Conservation (phyloP, 1,139 yeast genomes). For the Geotrichum candidum region DNA sequence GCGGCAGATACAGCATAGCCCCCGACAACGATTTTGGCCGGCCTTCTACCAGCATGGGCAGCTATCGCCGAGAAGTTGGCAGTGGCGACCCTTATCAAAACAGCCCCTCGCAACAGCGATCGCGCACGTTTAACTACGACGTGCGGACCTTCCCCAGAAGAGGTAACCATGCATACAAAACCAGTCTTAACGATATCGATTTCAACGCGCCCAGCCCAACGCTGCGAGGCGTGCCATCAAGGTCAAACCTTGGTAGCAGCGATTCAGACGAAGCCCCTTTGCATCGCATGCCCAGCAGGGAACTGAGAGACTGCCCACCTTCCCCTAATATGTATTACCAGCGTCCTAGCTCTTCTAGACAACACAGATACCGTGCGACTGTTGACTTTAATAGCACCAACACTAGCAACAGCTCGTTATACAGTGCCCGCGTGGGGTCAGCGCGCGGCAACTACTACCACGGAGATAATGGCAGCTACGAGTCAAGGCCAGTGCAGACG, state of each 20-base stretch:
- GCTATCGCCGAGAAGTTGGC: neutral
- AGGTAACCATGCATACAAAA: neutral
- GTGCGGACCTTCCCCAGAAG: neutral
- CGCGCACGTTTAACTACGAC: neutral
- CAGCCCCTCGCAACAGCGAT: neutral
- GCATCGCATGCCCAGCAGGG: neutral
- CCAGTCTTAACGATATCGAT: neutral
- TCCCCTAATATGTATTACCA: neutral
- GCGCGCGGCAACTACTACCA: neutral
- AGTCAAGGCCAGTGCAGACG: neutral
- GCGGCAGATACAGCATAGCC: neutral
- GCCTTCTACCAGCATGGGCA: neutral
- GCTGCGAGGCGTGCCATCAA: neutral
- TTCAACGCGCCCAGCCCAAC: neutral
- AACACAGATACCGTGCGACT: neutral
- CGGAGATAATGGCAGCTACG: neutral
- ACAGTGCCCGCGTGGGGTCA: neutral
- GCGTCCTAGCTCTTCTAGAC: neutral
- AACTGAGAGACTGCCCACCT: neutral
- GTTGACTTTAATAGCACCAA: neutral
- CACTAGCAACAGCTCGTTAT: neutral
- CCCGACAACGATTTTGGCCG: neutral
- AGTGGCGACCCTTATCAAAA: neutral
- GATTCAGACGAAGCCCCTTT: neutral
- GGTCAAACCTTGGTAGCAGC: neutral